phyloP scores from a whole-genome alignment of 1,284 basidiomycete genomes.

The Taiwanofungus camphoratus region DNA sequence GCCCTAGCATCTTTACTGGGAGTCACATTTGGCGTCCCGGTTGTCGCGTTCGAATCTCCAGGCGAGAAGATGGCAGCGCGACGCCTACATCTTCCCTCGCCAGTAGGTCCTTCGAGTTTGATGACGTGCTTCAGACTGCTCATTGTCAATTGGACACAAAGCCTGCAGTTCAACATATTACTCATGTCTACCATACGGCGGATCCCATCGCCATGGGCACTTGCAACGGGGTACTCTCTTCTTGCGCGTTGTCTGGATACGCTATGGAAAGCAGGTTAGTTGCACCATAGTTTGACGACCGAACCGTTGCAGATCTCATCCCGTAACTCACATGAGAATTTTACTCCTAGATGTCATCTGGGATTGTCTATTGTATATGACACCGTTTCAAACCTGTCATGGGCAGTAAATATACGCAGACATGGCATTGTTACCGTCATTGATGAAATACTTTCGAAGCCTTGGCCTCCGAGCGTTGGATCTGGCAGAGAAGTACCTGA shows the following conservation, averaged over 20 bases:
- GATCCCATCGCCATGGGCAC: slow-evolving; percentile 85
- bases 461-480: slow-evolving; percentile 66
- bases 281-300: background rate
- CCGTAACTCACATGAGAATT: no score
- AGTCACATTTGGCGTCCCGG: slow-evolving; percentile 88
- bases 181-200: slow-evolving; percentile 83
- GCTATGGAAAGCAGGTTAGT: slow-evolving; percentile 70
- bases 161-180: slow-evolving; percentile 71
- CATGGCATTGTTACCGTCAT: slow-evolving; percentile 85
- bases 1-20: slow-evolving; percentile 84
- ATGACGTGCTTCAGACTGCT: background rate
- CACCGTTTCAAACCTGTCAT: slow-evolving; percentile 80
- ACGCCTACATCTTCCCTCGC: slow-evolving; percentile 84
- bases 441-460: slow-evolving; percentile 65
- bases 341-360: slow-evolving; percentile 63
- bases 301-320: background rate
- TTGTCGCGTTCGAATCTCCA: slow-evolving; percentile 87
- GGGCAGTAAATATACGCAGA: slow-evolving; percentile 77
- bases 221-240: slow-evolving; percentile 71
- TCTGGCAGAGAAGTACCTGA: slow-evolving; percentile 56
- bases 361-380: slow-evolving; percentile 87
- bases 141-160: slow-evolving; percentile 21
- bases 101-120: slow-evolving; percentile 39
- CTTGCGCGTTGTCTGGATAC: slow-evolving; percentile 70
- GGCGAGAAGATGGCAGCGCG: slow-evolving; percentile 84